Conservation (phyloP, 306 rosid species). For the Mucuna pruriens region DNA sequence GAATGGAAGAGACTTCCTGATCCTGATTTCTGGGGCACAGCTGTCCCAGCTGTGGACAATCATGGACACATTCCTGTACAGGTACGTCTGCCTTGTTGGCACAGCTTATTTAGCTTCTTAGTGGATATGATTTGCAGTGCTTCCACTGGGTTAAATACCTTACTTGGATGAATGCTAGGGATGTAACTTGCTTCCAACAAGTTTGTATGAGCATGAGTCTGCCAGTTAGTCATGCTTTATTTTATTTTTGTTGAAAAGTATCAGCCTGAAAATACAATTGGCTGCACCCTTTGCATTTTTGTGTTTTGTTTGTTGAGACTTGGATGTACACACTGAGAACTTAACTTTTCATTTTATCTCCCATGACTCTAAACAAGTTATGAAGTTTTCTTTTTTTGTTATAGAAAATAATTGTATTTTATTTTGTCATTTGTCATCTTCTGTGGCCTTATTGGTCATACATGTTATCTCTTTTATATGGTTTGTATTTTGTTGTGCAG, state of each 20-base stretch:
- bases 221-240: background rate
- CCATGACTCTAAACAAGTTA: background rate
- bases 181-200: constrained; percentile 14
- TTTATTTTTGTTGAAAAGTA: constrained; percentile 13
- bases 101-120: constrained; percentile 11
- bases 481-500: constrained; percentile 4
- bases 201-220: background rate
- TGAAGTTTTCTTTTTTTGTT: background rate
- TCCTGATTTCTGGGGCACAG: constrained; percentile 72
- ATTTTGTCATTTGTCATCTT: background rate
- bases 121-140: constrained; percentile 28
- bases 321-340: background rate
- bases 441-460: constrained; percentile 16
- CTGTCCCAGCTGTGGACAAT: constrained; percentile 61
- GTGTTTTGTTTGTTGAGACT: constrained; percentile 4
- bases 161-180: constrained; percentile 9
- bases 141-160: constrained; percentile 26
- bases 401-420: constrained; percentile 13
- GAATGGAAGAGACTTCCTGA: constrained; percentile 91
- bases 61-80: constrained; percentile 60
- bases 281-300: background rate
- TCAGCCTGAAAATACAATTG: constrained; percentile 15
- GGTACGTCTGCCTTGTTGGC: constrained; percentile 48
- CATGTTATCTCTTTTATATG: background rate
- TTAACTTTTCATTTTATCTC: background rate